Base-by-base conservation (phyloP, 169 alveolate species). In the Plasmodium coatneyi region DNA sequence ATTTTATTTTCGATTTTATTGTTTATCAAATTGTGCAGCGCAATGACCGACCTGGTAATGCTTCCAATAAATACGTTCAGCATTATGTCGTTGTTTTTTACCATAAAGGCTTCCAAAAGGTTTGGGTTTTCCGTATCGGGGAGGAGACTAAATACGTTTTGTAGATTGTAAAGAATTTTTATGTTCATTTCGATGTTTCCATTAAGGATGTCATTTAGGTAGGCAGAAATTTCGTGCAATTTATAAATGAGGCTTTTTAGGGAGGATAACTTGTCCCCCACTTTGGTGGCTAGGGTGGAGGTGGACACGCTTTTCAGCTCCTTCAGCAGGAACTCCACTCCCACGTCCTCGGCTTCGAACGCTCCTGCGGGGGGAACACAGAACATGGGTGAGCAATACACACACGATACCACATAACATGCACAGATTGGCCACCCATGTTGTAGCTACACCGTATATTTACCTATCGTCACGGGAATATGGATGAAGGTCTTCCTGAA, bases 291-390 rank as follows among this genome's bases (percentile, higher is more conserved):
- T 28, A 98, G 95, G 16, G 99, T 97, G 16, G 99, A 98, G 9
- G 98, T 96, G 82, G 99, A 98, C 1, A 98, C 98, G 92, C 98
- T 99, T 90, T 98, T 98, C 76, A 99, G 95, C 95, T 99, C 99
- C 84, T 99, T 98, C 76, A 99, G 97, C 19, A 99, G 96, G 95
- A 99, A 99, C 95, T 99, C 99, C 46, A 99, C 99, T 19, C 99
- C 99, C 5, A 99, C 99, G 92, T 99, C 99, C 93, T 99, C 99
- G 9, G 99, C 99, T 93, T 99, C 99, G 56, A 97, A 96, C n/a
- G 99, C 99, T 52, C 99, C 99, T 95, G 92, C 19, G 32, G 82
- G 30, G 25, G 66, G 19, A n/a, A 9, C n/a, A n/a, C n/a, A n/a
- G n/a, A n/a, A n/a, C n/a, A n/a, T n/a, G n/a, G n/a, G n/a, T n/a